These are phyloP conservation scores for Naumovozyma dairenensis DNA, from an alignment of 805 yeast genomes.

Conservation along the genomic window DNA sequence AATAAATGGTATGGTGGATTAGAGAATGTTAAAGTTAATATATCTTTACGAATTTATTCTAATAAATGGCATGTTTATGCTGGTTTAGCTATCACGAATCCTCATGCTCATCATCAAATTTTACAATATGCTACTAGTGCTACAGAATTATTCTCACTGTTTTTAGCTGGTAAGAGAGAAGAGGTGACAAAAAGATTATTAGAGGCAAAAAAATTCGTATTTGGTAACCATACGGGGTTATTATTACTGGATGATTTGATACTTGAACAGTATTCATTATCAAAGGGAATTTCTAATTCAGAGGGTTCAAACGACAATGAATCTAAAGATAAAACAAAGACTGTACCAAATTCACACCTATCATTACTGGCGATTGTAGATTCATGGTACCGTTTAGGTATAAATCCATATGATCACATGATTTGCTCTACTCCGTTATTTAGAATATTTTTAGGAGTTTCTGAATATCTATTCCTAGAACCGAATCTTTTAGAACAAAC, in stretches of 20 bases:
- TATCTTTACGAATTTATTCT: conserved; percentile 79
- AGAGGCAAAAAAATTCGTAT: conserved; percentile 66
- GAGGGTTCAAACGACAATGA: conserved; percentile 21
- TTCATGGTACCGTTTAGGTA: conserved; percentile 77
- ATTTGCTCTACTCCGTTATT: conserved; percentile 93
- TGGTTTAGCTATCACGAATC: conserved; percentile 92
- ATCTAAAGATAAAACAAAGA: conserved; percentile 4
- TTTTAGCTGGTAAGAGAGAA: conserved; percentile 58
- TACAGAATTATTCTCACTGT: conserved; percentile 71
- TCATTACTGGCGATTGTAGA: conserved; percentile 87
- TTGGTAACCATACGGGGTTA: conserved; percentile 52
- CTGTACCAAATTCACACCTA: conserved; percentile 73
- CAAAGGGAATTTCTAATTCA: conserved; percentile 52
- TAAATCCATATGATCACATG: conserved; percentile 92
- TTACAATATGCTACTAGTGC: conserved; percentile 80
- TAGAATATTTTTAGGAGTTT: conserved; percentile 86
- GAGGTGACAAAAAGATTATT: conserved; percentile 50
- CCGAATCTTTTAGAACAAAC: conserved; percentile 77
- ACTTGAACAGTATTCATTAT: conserved; percentile 68
- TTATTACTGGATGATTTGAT: conserved; percentile 67
- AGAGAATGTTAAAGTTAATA: conserved; percentile 92
- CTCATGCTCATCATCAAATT: conserved; percentile 86
- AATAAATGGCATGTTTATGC: conserved; percentile 99
- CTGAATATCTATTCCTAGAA: conserved; percentile 81
- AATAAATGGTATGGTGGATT: conserved; percentile 82